Evolutionary conservation across 129 eudicot genomes (phyloP), one percentile per base, ranked within the genome.

Genomic region (Calendula officinalis): DNA sequence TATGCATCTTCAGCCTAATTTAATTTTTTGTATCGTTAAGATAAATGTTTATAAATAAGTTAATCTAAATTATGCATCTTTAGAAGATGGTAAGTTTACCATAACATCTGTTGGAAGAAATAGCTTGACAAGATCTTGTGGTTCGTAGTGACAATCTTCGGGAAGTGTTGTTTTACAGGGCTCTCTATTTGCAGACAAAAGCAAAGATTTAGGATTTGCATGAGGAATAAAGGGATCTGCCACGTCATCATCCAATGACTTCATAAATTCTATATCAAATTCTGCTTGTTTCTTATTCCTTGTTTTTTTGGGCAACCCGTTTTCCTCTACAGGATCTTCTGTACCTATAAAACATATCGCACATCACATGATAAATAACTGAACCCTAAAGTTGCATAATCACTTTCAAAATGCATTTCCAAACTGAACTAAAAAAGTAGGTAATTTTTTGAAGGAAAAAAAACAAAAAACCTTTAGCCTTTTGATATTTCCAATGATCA

Each of bases 141-240:
- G 98, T 57, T 87, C 90, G 60, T 91, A 91, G 46, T 91, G 98
- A 53, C 96, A 83, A 79, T 91, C 98, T 75, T 91, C 98, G 8
- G 98, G 98, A 80, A 91, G 98, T 59, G 69, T 82, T 10, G 81
- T 87, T 63, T 62, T 76, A 79, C 86, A 80, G n/a, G 91, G 80
- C 60, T 74, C 81, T 75, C 75, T 84, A 51, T 70, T 84, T 64
- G 84, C 45, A 47, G 91, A 88, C 62, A 87, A 76, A 17, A 91
- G 67, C 36, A 91, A 42, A 7, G 94, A 76, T 75, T 81, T 91
- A 8, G 62, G 80, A 74, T 85, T 91, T 75, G 87, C 85, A 17
- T 79, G 95, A 71, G 91, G 91, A 40, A 80, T 82, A 70, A 91
- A 82, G 36, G 71, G 38, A 62, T 87, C 82, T 16, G 83, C 76